These are phyloP conservation scores for Quercus lobata DNA, from an alignment of 331 rosid genomes.

Conservation along the genomic window DNA sequence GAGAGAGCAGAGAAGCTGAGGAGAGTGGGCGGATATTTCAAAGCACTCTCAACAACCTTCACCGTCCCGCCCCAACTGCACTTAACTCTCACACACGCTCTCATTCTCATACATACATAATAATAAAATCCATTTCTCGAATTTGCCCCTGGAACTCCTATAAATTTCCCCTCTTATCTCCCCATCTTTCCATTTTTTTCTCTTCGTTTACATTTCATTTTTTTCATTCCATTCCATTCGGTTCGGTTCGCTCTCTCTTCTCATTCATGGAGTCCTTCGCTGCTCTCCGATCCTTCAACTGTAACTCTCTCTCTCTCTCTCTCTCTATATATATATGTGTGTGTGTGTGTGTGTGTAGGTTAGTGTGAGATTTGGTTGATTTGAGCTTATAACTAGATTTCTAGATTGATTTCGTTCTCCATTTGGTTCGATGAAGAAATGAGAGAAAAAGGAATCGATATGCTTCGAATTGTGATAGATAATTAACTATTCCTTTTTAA, in stretches of 20 bases:
- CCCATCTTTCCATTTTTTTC: background rate
- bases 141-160: slow-evolving; percentile 6
- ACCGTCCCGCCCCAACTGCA: slow-evolving; percentile 24
- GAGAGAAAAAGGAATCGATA: background rate
- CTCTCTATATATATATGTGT: background rate
- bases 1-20: slow-evolving; percentile 54
- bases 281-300: slow-evolving; percentile 65
- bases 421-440: background rate
- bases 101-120: background rate
- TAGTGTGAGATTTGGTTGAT: background rate
- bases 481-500: background rate
- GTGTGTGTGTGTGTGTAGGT: background rate
- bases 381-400: background rate
- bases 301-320: slow-evolving; percentile 48
- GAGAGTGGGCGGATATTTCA: slow-evolving; percentile 69
- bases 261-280: slow-evolving; percentile 65
- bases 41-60: slow-evolving; percentile 27
- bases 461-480: background rate
- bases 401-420: slow-evolving; percentile 16
- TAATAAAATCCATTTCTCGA: slow-evolving; percentile 5
- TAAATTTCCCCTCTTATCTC: background rate
- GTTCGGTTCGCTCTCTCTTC: slow-evolving; percentile 12
- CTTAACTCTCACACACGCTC: slow-evolving; percentile 14
- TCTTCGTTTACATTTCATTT: slow-evolving; percentile 4
- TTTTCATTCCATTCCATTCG: slow-evolving; percentile 2